Percentiles rank a stretch among this genome's conserved stretches.
Evolutionary conservation across 352 stramenopile genomes (phyloP).

Genomic region (Pythium guiyangense): DNA sequence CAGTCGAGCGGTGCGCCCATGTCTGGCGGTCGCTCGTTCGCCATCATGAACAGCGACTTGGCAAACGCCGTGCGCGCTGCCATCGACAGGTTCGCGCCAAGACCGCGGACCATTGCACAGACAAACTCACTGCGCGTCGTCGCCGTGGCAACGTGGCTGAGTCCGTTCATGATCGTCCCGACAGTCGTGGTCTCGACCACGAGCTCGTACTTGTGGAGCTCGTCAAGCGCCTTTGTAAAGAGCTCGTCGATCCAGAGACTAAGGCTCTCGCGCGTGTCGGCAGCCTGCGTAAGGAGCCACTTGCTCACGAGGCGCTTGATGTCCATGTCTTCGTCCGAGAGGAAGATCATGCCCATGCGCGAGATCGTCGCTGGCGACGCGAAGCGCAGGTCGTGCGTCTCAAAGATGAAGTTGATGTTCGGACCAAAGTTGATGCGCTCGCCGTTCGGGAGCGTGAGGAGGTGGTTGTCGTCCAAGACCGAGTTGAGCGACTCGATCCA

Average conservation of each 20-base stretch:
- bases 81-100: constrained; percentile 91
- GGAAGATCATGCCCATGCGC: constrained; percentile 96
- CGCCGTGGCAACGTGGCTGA: constrained; percentile 81
- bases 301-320: constrained; percentile 75
- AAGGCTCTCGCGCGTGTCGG: constrained; percentile 51
- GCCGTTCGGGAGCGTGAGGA: constrained; percentile 95
- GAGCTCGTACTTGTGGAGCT: constrained; percentile 79
- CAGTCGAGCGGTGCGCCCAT: constrained; percentile 86
- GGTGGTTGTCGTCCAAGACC: constrained; percentile 95
- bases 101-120: constrained; percentile 86
- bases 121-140: constrained; percentile 87
- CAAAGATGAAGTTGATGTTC: constrained; percentile 97
- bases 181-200: constrained; percentile 93
- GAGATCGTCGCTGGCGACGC: constrained; percentile 96
- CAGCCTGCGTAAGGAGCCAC: constrained; percentile 64
- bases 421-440: constrained; percentile 94
- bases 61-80: constrained; percentile 72
- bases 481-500: constrained; percentile 97
- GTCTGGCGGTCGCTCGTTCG: constrained; percentile 87
- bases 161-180: constrained; percentile 90
- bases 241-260: constrained; percentile 91
- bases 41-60: constrained; percentile 91
- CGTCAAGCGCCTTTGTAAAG: constrained; percentile 86
- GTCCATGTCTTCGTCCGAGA: constrained; percentile 90
- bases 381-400: constrained; percentile 93